These are phyloP conservation scores for Dendrocalamus sinicus DNA, from an alignment of 176 grass and related monocot species.

Conservation along the genomic window DNA sequence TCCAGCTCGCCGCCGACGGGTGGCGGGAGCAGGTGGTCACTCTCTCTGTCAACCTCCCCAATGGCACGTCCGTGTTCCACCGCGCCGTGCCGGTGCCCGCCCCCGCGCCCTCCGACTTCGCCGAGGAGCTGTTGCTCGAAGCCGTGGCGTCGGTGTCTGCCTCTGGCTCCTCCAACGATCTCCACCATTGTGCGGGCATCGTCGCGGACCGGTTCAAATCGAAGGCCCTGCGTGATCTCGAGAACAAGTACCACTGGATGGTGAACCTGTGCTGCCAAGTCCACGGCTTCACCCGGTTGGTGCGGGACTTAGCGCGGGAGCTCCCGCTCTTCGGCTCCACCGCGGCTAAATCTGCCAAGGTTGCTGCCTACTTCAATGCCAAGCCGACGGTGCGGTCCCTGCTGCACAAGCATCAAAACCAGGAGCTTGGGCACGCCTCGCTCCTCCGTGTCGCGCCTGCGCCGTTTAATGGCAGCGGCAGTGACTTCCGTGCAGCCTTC, in stretches of 20 bases:
- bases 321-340: constrained; percentile 65
- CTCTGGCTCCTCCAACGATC: constrained; percentile 48
- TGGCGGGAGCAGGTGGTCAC: constrained; percentile 59
- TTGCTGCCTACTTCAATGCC: constrained; percentile 74
- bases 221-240: constrained; percentile 69
- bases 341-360: constrained; percentile 54
- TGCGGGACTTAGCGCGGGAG: constrained; percentile 65
- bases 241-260: constrained; percentile 71
- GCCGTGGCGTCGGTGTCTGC: constrained; percentile 53
- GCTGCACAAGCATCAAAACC: constrained; percentile 71
- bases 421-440: constrained; percentile 63
- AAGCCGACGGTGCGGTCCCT: constrained; percentile 54
- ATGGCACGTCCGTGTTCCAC: constrained; percentile 73
- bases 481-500: constrained; percentile 48
- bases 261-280: constrained; percentile 81
- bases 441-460: constrained; percentile 54
- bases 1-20: constrained; percentile 79
- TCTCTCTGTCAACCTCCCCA: constrained; percentile 70
- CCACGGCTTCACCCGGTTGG: constrained; percentile 59
- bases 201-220: constrained; percentile 79
- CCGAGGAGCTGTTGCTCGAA: constrained; percentile 60
- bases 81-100: constrained; percentile 51
- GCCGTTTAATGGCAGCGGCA: constrained; percentile 38
- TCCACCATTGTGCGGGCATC: constrained; percentile 76
- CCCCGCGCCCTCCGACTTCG: constrained; percentile 52